phyloP scores from a whole-genome alignment of 1,139 yeast species.

The Taiozyma sp. region DNA sequence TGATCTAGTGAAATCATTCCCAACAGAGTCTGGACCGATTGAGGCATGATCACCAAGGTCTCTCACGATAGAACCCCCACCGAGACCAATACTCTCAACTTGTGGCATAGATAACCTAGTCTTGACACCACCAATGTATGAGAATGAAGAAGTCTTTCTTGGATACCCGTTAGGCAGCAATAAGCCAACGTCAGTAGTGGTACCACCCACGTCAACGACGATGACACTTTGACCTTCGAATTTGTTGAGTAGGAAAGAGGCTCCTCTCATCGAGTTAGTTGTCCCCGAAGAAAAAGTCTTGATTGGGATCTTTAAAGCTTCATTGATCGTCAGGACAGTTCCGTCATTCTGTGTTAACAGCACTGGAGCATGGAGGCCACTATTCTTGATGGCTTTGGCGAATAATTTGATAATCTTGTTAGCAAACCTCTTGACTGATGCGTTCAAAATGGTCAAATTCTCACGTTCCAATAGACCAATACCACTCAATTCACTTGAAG shows the following conservation, averaged over 20 bases:
- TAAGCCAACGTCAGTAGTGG: constrained; percentile 39
- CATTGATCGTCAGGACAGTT: constrained; percentile 32
- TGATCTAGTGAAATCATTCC: constrained; percentile 30
- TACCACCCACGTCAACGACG: constrained; percentile 41
- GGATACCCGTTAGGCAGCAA: constrained; percentile 36
- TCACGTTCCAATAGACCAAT: constrained; percentile 38
- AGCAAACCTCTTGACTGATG: constrained; percentile 36
- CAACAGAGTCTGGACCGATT: constrained; percentile 40
- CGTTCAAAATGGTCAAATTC: constrained; percentile 37
- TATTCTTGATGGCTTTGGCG: constrained; percentile 27
- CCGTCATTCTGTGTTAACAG: constrained; percentile 41
- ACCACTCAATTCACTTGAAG: constrained; percentile 34
- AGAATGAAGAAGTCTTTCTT: constrained; percentile 33
- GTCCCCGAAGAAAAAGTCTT: constrained; percentile 41
- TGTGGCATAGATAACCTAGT: constrained; percentile 40
- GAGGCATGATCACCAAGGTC: constrained; percentile 31
- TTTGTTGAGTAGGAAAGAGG: constrained; percentile 31
- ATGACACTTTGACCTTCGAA: constrained; percentile 27
- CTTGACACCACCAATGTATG: constrained; percentile 36
- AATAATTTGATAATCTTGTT: constrained; percentile 32
- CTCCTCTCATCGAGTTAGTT: constrained; percentile 43
- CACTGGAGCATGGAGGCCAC: constrained; percentile 33
- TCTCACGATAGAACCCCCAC: constrained; percentile 39
- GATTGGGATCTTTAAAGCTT: constrained; percentile 34
- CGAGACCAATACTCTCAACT: constrained; percentile 36